Conservation (phyloP, 2,329 filamentous ascomycete genomes). For the Ophidiomyces ophidiicola region DNA sequence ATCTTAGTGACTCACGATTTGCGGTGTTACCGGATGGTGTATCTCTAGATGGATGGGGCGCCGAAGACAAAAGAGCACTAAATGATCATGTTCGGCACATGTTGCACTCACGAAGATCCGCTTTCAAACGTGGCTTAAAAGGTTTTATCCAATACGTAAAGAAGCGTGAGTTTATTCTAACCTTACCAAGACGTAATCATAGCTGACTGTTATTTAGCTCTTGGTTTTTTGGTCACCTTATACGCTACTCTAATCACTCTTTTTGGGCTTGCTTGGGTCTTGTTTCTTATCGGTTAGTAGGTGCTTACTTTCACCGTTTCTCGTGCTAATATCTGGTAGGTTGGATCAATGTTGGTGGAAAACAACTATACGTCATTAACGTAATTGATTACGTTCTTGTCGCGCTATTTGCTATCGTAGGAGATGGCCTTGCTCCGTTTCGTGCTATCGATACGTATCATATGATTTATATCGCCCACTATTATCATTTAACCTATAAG, state of each 20-base stretch:
- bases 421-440: slow-evolving; percentile 61
- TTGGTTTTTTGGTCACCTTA: slow-evolving; percentile 72
- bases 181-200: neutral
- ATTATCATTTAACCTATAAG: slow-evolving; percentile 55
- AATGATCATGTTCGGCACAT: slow-evolving; percentile 83
- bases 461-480: slow-evolving; percentile 70
- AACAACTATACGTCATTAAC: slow-evolving; percentile 57
- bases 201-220: slow-evolving; percentile 33
- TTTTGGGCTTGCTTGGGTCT: slow-evolving; percentile 76
- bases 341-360: slow-evolving; percentile 70
- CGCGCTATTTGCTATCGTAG: slow-evolving; percentile 57
- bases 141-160: slow-evolving; percentile 70
- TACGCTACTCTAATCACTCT: slow-evolving; percentile 74
- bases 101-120: slow-evolving; percentile 67
- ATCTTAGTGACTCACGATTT: slow-evolving; percentile 57
- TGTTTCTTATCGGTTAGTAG: slow-evolving; percentile 64
- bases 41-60: slow-evolving; percentile 60
- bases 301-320: neutral
- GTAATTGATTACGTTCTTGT: slow-evolving; percentile 60
- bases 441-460: slow-evolving; percentile 74
- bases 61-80: slow-evolving; percentile 60
- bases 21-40: slow-evolving; percentile 67
- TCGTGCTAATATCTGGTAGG: slow-evolving; percentile 25
- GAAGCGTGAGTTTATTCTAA: slow-evolving; percentile 41
- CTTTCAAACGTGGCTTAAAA: slow-evolving; percentile 65